Base-by-base conservation (phyloP, 192 early-diverging fungal genomes). In the Backusella circina region DNA sequence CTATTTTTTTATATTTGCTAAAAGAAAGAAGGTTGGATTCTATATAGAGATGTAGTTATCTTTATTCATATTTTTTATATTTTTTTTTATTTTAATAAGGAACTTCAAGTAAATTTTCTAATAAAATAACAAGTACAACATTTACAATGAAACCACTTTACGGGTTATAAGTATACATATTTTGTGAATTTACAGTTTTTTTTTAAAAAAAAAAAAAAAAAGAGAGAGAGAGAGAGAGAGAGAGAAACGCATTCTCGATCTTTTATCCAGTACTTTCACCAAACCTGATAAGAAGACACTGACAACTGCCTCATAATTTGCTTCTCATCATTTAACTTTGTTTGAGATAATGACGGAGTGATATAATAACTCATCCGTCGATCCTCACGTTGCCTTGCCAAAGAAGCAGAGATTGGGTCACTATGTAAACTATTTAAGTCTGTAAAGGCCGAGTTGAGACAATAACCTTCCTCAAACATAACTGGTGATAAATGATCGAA, bases 211-310 rank as follows among this genome's bases (percentile, higher is more conserved):
- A 26, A 51, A 51, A 18, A 51, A 51, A 51, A 57, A 57, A n/a
- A n/a, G n/a, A n/a, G n/a, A n/a, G n/a, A n/a, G n/a, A n/a, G n/a
- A n/a, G n/a, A n/a, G n/a, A n/a, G n/a, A n/a, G n/a, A n/a, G n/a
- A n/a, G n/a, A n/a, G n/a, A n/a, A n/a, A n/a, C n/a, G 54, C 54
- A 57, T 57, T 57, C 54, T 26, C 54, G n/a, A 57, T 23, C 9
- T 26, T 57, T 57, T 57, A 21, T 57, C 51, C 44, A 47, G 16
- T 57, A 26, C 3, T 57, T 26, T 44, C 65, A 74, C 72, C 72
- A 74, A 16, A 74, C 72, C 13, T 74, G 72, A 30, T 74, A 74
- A 32, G 73, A 74, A 65, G 73, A 65, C 13, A 36, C 18, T 30
- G 73, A 74, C 73, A 54, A 39, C 10, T 64, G 61, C 38, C 65